Evolutionary conservation across 345 rosid genomes (phyloP).

Genomic region (Lepidium aucheri): DNA sequence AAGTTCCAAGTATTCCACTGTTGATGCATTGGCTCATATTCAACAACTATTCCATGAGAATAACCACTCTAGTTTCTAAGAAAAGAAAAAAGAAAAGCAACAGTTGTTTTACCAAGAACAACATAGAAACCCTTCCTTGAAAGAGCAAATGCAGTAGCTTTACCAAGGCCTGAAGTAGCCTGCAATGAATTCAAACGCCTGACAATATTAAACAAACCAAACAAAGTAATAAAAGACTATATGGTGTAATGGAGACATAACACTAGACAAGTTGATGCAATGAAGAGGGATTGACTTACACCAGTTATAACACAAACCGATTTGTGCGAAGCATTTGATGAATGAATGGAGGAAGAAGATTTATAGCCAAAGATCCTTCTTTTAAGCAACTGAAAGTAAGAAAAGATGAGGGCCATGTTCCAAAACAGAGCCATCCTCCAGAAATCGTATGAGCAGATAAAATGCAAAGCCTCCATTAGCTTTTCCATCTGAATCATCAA

Average conservation of each 20-base stretch:
- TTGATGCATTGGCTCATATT: neutral
- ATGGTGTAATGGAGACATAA: neutral
- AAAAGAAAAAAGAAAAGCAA: neutral
- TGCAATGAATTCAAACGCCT: constrained; percentile 17
- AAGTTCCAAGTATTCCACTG: neutral
- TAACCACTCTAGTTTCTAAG: neutral
- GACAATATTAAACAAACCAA: neutral
- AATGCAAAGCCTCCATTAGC: constrained; percentile 32
- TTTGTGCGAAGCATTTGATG: constrained; percentile 7
- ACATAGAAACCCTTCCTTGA: constrained; percentile 57
- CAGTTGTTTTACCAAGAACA: constrained; percentile 48
- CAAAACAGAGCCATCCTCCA: constrained; percentile 79
- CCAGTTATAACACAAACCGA: constrained; percentile 81
- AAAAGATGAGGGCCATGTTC: constrained; percentile 40
- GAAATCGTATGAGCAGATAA: constrained; percentile 40
- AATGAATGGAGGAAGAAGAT: constrained; percentile 28
- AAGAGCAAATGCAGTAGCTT: constrained; percentile 61
- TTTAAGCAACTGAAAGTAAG: constrained; percentile 45
- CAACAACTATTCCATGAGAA: neutral
- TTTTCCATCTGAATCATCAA: constrained; percentile 26
- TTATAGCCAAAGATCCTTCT: constrained; percentile 27
- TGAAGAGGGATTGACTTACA: constrained; percentile 32
- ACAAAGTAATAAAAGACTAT: neutral
- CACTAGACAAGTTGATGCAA: neutral
- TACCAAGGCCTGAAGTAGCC: constrained; percentile 82